Evolutionary conservation across 169 alveolate genomes (phyloP).

Genomic region (Cryptosporidium andersoni): DNA sequence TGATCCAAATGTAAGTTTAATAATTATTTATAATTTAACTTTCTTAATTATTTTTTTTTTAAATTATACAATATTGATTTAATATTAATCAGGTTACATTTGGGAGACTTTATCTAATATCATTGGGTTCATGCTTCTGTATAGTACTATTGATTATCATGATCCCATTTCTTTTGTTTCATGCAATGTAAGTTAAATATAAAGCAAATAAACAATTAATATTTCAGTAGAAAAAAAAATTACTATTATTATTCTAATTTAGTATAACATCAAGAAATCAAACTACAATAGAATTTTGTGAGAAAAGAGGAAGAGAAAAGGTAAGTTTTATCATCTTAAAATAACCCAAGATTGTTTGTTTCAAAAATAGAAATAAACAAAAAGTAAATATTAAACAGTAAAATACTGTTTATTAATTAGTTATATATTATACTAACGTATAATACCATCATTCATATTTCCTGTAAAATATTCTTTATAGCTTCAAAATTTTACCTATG

Average conservation of each 20-base stretch:
- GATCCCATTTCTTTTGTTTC: slow-evolving; percentile 74
- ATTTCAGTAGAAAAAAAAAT: too few relatives aligned
- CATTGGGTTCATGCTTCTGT: slow-evolving; percentile 43
- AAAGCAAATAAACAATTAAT: too few relatives aligned
- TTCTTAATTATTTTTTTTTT: slow-evolving; percentile 23
- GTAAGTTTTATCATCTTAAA: slow-evolving; percentile 7
- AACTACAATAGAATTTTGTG: slow-evolving; percentile 78
- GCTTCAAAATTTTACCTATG: slow-evolving; percentile 64
- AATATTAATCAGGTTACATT: background rate
- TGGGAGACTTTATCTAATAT: slow-evolving; percentile 44
- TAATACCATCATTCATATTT: background rate
- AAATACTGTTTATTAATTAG: too few relatives aligned
- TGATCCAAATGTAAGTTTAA: slow-evolving; percentile 17
- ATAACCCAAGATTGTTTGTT: too few relatives aligned
- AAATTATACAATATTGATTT: background rate
- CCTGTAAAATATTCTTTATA: background rate
- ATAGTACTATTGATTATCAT: slow-evolving; percentile 60
- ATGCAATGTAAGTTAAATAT: slow-evolving; percentile 6
- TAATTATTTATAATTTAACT: slow-evolving; percentile 1
- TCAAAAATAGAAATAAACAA: too few relatives aligned
- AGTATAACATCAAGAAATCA: slow-evolving; percentile 70
- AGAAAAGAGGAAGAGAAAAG: slow-evolving; percentile 74
- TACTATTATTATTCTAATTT: too few relatives aligned
- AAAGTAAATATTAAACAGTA: too few relatives aligned
- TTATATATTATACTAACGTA: background rate